These are phyloP conservation scores for Cordyceps cicadae DNA, from an alignment of 2,329 filamentous ascomycete species.

Conservation along the genomic window DNA sequence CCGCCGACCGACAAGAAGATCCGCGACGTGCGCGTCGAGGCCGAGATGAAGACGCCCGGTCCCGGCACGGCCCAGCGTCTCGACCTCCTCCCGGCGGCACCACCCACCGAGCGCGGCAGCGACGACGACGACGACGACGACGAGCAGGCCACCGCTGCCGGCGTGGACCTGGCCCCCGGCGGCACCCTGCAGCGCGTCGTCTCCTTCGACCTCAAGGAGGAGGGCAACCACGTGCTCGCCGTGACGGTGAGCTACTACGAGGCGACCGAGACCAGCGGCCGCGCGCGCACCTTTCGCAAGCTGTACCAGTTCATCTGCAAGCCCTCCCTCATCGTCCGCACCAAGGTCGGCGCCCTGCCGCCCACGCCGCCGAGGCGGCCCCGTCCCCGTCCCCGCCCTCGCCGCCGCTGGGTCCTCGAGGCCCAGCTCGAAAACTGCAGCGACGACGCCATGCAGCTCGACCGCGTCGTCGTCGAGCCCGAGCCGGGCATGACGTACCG, in stretches of 20 bases:
- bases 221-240: conserved; percentile 86
- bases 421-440: conserved; percentile 94
- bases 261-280: conserved; percentile 59
- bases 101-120: neutral
- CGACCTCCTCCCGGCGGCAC: conserved; percentile 40
- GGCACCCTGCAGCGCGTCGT: conserved; percentile 74
- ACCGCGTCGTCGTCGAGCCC: conserved; percentile 51
- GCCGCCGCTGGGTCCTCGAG: conserved; percentile 65
- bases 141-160: too few species aligned
- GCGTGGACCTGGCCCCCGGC: conserved; percentile 47
- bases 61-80: conserved; percentile 51
- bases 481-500: conserved; percentile 41
- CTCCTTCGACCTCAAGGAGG: conserved; percentile 81
- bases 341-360: conserved; percentile 66
- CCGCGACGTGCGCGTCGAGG: conserved; percentile 71
- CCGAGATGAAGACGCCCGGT: conserved; percentile 91
- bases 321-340: conserved; percentile 79
- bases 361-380: conserved; percentile 8
- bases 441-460: conserved; percentile 72
- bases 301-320: conserved; percentile 96
- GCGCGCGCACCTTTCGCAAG: conserved; percentile 83
- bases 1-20: conserved; percentile 39
- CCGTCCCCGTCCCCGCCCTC: neutral
- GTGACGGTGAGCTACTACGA: conserved; percentile 95
- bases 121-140: neutral